Percentiles rank a stretch among this genome's conserved stretches.
Conservation (phyloP, 176 grass and related monocot species). For the Tillandsia fasciculata region DNA sequence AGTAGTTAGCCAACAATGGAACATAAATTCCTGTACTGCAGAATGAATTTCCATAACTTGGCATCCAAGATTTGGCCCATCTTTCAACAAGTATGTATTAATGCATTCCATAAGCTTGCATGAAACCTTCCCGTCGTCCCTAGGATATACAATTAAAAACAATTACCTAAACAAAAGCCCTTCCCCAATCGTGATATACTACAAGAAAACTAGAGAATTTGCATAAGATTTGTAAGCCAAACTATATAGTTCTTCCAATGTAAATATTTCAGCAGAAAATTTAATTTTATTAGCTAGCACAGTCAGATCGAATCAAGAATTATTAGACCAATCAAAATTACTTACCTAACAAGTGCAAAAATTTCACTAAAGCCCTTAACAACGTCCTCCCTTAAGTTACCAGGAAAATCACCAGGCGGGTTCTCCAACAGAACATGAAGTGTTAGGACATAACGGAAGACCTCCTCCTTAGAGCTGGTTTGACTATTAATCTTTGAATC, state of each 20-base stretch:
- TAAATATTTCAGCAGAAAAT: not conserved
- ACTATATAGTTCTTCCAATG: too few species aligned
- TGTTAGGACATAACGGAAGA: conserved; percentile 50
- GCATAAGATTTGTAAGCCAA: too few species aligned
- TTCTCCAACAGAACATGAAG: conserved; percentile 81
- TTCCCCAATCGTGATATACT: too few species aligned
- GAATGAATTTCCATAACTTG: conserved; percentile 67
- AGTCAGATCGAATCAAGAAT: conserved; percentile 13
- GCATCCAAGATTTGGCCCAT: conserved; percentile 80
- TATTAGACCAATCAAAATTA: not conserved
- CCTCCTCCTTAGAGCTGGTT: conserved; percentile 59
- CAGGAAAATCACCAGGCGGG: conserved; percentile 74
- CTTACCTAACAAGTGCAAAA: conserved; percentile 45
- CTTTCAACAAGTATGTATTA: conserved; percentile 71
- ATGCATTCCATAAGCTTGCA: conserved; percentile 88
- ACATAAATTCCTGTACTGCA: conserved; percentile 57
- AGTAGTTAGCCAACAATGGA: conserved; percentile 57
- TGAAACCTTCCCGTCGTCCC: conserved; percentile 70
- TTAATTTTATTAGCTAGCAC: not conserved
- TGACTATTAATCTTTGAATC: conserved; percentile 42
- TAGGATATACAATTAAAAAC: conserved; percentile 20
- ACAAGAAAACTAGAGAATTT: too few species aligned
- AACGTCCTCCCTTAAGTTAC: conserved; percentile 55
- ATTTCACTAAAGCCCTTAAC: conserved; percentile 48
- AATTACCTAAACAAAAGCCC: conserved; percentile 4